Base-by-base conservation (phyloP, 371 early-diverging fungal species). In the Mortierella sp. region DNA sequence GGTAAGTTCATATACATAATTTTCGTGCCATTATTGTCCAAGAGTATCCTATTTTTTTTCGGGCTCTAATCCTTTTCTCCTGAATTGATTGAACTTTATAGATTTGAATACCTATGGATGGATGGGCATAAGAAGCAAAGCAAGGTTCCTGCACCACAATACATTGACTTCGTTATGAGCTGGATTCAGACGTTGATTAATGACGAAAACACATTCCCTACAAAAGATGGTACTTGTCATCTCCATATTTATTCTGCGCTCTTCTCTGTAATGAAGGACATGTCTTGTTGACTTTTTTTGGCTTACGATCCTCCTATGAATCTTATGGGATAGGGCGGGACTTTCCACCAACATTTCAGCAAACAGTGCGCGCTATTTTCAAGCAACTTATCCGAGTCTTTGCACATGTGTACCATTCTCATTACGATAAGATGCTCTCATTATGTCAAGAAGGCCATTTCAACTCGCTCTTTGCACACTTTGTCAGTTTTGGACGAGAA, bases 401-500 rank as follows among this genome's bases (percentile, higher is more conserved):
- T 78, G 96, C 95, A 3, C 98, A 98, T 83, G 94, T 98, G 52
- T 98, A 96, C 84, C 94, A 95, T 84, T 79, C 90, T n/a, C 98
- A 98, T 77, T 96, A 94, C 69, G 95, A 94, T 66, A 92, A 93
- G 80, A 89, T 97, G 57, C 80, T 96, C 52, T 91, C 93, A 63
- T 83, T 97, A 24, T 87, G 88, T 55, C 90, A 93, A 63, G 97
- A 98, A 74, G 92, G 92, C 1, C 98, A 98, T 71, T 90, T 97
- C 75, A 97, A 98, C 86, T 95, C 97, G 1, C 86, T 97, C 15
- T 96, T 97, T 89, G 95, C 97, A 3, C 98, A 98, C 72, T 96
- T 97, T 76, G 88, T 96, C 58, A 93, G 94, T 21, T 98, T 98
- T 86, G 91, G 92, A 11, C 88, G 91, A 65, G 97, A 96, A 80